Conservation (phyloP, 257 asterid genomes). For the Lantana camara region DNA sequence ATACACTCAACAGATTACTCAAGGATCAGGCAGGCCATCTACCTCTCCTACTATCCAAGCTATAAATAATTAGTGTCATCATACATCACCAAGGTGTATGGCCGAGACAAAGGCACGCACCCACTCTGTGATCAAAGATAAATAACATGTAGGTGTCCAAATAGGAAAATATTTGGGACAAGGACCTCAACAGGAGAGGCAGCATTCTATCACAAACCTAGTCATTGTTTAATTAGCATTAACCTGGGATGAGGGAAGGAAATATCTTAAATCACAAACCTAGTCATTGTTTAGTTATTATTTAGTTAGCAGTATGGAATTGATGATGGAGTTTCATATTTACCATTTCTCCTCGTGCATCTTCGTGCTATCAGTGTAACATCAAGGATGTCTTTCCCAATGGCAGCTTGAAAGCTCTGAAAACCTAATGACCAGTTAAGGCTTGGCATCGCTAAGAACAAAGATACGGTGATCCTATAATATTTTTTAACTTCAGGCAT, state of each 20-base stretch:
- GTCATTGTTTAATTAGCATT: conserved; percentile 17
- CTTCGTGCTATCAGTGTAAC: conserved; percentile 91
- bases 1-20: neutral
- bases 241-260: conserved; percentile 23
- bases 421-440: conserved; percentile 87
- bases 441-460: conserved; percentile 29
- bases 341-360: conserved; percentile 96
- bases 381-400: conserved; percentile 87
- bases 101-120: conserved; percentile 13
- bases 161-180: conserved; percentile 12
- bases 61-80: conserved; percentile 8
- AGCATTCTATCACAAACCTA: conserved; percentile 18
- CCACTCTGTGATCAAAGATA: conserved; percentile 18
- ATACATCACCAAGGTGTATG: conserved; percentile 9
- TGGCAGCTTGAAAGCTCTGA: conserved; percentile 85
- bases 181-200: neutral
- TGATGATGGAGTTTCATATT: conserved; percentile 24
- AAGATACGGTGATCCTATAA: conserved; percentile 23
- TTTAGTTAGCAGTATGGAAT: conserved; percentile 3
- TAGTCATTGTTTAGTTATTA: no score
- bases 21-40: conserved; percentile 15
- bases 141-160: conserved; percentile 8
- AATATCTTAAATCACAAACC: no score
- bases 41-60: conserved; percentile 8
- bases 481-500: conserved; percentile 15